These are phyloP conservation scores for Penicillium sp. DNA, from an alignment of 2,329 filamentous ascomycete species.

Conservation along the genomic window DNA sequence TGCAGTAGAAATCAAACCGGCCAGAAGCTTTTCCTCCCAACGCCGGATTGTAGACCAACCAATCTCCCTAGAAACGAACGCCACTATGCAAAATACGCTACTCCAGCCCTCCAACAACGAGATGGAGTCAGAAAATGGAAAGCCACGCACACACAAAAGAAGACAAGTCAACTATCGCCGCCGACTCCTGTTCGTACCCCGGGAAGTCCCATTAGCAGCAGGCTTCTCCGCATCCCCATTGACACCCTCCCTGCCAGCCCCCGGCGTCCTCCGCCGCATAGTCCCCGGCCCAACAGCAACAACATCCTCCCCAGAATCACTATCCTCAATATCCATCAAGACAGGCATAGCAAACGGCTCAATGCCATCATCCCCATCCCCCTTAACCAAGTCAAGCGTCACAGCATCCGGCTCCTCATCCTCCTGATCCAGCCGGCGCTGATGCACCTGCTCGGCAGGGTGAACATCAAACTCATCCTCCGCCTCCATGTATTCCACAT, in stretches of 20 bases:
- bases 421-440: slow-evolving; percentile 78
- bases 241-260: slow-evolving; percentile 56
- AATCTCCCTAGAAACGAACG: not conserved
- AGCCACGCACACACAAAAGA: not conserved
- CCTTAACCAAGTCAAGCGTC: slow-evolving; percentile 60
- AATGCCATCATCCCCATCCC: slow-evolving; percentile 48
- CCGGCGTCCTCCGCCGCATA: slow-evolving; percentile 75
- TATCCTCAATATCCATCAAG: slow-evolving; percentile 82
- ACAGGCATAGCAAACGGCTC: slow-evolving; percentile 83
- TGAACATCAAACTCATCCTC: slow-evolving; percentile 99
- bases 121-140: not conserved
- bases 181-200: slow-evolving; percentile 23
- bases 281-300: slow-evolving; percentile 63
- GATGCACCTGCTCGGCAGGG: slow-evolving; percentile 85
- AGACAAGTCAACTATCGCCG: slow-evolving; percentile 20
- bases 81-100: not conserved
- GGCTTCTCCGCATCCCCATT: slow-evolving; percentile 27
- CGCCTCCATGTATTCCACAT: slow-evolving; percentile 87
- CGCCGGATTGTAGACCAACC: not conserved
- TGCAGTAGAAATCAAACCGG: not conserved
- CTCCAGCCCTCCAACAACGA: not conserved
- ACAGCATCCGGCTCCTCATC: slow-evolving; percentile 90
- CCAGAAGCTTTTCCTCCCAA: not conserved
- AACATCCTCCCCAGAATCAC: slow-evolving; percentile 87
- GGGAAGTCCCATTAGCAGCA: slow-evolving; percentile 15